Conservation (phyloP, 164 flowering plant species). For the Umbilicus rupestris region DNA sequence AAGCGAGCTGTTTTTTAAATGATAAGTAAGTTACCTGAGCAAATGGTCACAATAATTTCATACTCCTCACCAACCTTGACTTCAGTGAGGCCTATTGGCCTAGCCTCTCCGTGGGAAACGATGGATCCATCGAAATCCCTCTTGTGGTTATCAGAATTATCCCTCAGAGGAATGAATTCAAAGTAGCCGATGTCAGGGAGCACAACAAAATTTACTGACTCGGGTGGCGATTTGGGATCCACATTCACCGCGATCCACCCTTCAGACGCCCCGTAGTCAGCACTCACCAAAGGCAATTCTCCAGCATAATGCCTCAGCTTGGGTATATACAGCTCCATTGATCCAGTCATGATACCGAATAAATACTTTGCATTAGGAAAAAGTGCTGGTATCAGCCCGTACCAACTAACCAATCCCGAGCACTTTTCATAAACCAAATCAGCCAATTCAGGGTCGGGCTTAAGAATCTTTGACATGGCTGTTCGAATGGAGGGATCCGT, state of each 20-base stretch:
- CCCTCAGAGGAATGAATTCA: constrained; percentile 68
- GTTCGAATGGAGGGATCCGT: constrained; percentile 51
- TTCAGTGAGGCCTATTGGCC: constrained; percentile 68
- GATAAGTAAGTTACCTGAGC: constrained; percentile 49
- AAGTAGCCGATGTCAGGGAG: constrained; percentile 85
- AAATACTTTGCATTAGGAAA: constrained; percentile 84
- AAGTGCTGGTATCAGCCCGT: constrained; percentile 69
- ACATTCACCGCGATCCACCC: constrained; percentile 97
- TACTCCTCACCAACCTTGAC: constrained; percentile 83
- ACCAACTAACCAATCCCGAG: constrained; percentile 61
- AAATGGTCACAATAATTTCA: constrained; percentile 67
- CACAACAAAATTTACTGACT: constrained; percentile 59
- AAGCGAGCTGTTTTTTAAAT: not conserved
- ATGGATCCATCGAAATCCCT: constrained; percentile 15
- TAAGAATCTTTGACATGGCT: constrained; percentile 61
- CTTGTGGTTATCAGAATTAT: constrained; percentile 12
- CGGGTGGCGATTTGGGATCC: constrained; percentile 67
- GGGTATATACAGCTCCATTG: constrained; percentile 82
- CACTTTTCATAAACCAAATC: constrained; percentile 44
- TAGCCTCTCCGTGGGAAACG: not conserved
- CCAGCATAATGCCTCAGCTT: constrained; percentile 92
- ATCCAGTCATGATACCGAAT: constrained; percentile 91
- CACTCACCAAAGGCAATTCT: constrained; percentile 54
- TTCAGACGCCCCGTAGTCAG: constrained; percentile 92
- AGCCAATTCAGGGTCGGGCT: constrained; percentile 68